Evolutionary conservation across 2,329 filamentous ascomycete species (phyloP), one percentile per base, ranked within the genome.

Genomic region (Lasiodiplodia sp.): DNA sequence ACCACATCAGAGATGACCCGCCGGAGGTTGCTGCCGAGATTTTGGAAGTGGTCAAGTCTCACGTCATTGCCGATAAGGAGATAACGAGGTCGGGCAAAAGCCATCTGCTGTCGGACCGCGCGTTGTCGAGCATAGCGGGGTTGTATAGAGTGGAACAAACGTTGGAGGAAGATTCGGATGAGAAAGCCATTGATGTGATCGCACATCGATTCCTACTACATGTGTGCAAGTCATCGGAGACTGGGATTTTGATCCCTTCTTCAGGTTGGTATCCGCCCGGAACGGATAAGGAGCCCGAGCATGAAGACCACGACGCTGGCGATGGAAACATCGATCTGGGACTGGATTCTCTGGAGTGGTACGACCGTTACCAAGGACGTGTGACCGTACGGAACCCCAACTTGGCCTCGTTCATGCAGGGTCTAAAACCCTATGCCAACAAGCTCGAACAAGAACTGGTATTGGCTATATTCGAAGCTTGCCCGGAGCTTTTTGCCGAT

Each of bases 201-300:
- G 89, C 90, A 0, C 93, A 97, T 71, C 86, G 89, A 1, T 92
- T 98, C 72, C 82, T 99, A 56, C 80, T 91, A 60, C 84, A 88
- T 44, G 86, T 92, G 3, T 97, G 94, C 79, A 96, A 92, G 1
- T 90, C 87, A 52, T 83, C 89, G 0, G 86, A 85, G 4, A 88
- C 91, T 62, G 96, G 95, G 16, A 86, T 96, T 2, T 82, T 97
- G 65, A 87, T 94, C 66, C 87, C 89, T 3, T 90, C 92, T 69
- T 89, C 88, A 44, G 94, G 94, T n/a, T 92, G 93, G 79, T 98
- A 98, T 78, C 92, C 94, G 7, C 88, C 90, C 51, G 87, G 88
- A 14, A 82, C 86, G 57, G 88, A 91, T 69, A 84, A 88, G 2
- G 87, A 91, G 66, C 23, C 78, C 82, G 72, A 78, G 72, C 69